Conservation (phyloP, 2,329 filamentous ascomycete genomes). For the Phialophora macrospora region DNA sequence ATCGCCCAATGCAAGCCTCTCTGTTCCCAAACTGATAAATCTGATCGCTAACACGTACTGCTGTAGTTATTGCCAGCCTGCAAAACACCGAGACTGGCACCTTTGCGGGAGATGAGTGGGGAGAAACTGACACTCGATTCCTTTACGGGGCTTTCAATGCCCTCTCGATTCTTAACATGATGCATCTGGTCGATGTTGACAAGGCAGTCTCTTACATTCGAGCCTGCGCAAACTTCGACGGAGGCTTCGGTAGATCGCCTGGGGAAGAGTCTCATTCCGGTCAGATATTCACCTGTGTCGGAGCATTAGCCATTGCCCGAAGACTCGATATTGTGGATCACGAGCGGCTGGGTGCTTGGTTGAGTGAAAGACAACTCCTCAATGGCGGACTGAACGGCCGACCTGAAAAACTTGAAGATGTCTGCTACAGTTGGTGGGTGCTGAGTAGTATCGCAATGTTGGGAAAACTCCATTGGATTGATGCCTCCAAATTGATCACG, state of each 20-base stretch:
- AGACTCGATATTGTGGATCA: constrained; percentile 80
- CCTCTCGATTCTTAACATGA: constrained; percentile 77
- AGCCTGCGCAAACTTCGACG: constrained; percentile 89
- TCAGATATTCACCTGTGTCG: constrained; percentile 94
- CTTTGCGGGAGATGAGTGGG: constrained; percentile 94
- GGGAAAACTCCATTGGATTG: constrained; percentile 87
- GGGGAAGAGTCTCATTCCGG: constrained; percentile 93
- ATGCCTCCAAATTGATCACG: constrained; percentile 73
- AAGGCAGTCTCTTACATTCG: constrained; percentile 80
- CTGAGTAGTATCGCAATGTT: constrained; percentile 90
- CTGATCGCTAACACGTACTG: constrained; percentile 2
- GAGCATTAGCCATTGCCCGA: constrained; percentile 80
- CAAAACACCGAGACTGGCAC: constrained; percentile 83
- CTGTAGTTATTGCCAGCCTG: constrained; percentile 73
- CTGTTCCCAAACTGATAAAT: background rate
- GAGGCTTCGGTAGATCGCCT: constrained; percentile 86
- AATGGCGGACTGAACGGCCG: constrained; percentile 90
- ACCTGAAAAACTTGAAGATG: constrained; percentile 93
- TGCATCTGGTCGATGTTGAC: constrained; percentile 75
- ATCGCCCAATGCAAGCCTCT: constrained; percentile 76
- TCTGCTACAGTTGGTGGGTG: constrained; percentile 99
- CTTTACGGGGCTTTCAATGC: constrained; percentile 89
- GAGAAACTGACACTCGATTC: constrained; percentile 93
- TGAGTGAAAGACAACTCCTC: constrained; percentile 88
- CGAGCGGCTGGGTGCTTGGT: constrained; percentile 83